These are phyloP conservation scores for Cladophialophora carrionii DNA, from an alignment of 2,329 filamentous ascomycete genomes.

Conservation along the genomic window DNA sequence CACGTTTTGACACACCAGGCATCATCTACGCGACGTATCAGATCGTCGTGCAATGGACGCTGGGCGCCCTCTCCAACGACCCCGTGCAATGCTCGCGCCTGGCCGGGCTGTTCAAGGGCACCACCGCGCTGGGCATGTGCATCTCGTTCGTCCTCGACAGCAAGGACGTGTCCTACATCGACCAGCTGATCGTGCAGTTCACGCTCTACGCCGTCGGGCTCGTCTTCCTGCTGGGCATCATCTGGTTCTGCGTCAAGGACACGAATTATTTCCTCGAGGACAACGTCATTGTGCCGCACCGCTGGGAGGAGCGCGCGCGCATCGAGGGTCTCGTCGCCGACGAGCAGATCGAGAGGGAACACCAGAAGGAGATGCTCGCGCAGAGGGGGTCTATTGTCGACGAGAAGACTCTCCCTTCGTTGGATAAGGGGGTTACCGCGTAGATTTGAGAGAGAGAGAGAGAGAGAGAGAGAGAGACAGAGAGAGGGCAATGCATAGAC, in stretches of 20 bases:
- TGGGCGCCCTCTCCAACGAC: slow-evolving; percentile 33
- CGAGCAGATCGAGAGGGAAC: slow-evolving; percentile 26
- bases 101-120: slow-evolving; percentile 35
- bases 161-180: slow-evolving; percentile 32
- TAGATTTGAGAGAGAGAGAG: not conserved
- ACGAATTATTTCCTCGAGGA: slow-evolving; percentile 39
- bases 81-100: slow-evolving; percentile 28
- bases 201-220: slow-evolving; percentile 32
- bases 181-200: slow-evolving; percentile 35
- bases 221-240: slow-evolving; percentile 27
- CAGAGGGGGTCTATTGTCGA: slow-evolving; percentile 13
- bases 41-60: slow-evolving; percentile 32
- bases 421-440: slow-evolving; percentile 17
- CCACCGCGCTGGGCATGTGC: slow-evolving; percentile 34
- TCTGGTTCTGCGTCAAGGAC: slow-evolving; percentile 29
- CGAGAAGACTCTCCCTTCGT: slow-evolving; percentile 16
- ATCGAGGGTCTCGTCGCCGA: slow-evolving; percentile 29
- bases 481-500: not conserved
- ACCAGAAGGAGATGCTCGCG: slow-evolving; percentile 29
- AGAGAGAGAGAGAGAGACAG: not conserved
- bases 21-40: slow-evolving; percentile 33
- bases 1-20: slow-evolving; percentile 3
- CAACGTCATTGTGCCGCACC: slow-evolving; percentile 36
- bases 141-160: slow-evolving; percentile 37
- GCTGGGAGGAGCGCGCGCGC: slow-evolving; percentile 27